phyloP scores from a whole-genome alignment of 2,329 filamentous ascomycete genomes.

The Lecanosticta acicola region DNA sequence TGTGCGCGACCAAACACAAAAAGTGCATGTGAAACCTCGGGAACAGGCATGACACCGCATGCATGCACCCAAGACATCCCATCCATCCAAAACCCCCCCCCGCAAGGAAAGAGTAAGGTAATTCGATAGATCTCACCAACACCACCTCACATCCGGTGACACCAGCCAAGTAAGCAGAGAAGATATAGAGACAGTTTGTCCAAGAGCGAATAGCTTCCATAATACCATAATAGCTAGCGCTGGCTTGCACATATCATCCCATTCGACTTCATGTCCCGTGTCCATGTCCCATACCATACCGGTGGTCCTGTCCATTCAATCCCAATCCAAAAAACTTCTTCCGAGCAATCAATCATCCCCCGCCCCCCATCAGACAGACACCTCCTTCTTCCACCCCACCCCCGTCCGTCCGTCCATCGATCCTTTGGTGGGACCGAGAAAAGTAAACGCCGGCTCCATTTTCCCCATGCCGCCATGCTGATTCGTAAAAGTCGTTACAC shows the following conservation, averaged over 20 bases:
- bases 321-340: background rate
- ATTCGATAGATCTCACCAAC: too few species aligned
- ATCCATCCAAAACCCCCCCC: too few species aligned
- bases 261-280: background rate
- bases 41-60: background rate
- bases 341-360: background rate
- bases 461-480: background rate
- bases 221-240: background rate
- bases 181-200: too few species aligned
- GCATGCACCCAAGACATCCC: too few species aligned
- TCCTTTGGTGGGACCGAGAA: too few species aligned
- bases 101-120: too few species aligned
- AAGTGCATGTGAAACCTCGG: background rate
- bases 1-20: too few species aligned
- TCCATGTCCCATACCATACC: background rate
- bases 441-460: background rate
- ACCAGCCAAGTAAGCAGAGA: too few species aligned
- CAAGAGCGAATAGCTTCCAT: background rate
- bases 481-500: background rate
- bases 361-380: background rate
- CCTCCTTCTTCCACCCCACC: background rate
- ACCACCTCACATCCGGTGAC: too few species aligned
- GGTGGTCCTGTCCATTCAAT: background rate
- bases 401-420: background rate
- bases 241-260: background rate